phyloP scores from a whole-genome alignment of 768 basidiomycete genomes.

The Chalciporus sphaerocephalus region DNA sequence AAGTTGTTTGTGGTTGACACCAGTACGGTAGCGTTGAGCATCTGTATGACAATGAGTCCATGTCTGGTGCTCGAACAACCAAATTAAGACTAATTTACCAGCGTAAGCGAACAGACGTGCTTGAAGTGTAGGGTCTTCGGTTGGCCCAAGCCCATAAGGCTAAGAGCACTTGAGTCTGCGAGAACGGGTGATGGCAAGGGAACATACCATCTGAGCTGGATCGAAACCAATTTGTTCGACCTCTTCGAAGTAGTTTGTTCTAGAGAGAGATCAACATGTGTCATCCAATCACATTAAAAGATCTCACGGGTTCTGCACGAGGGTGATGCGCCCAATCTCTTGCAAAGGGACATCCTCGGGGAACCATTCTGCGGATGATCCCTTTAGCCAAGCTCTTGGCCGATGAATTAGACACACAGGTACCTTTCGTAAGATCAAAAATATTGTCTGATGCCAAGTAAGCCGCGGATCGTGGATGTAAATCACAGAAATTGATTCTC shows the following conservation, averaged over 20 bases:
- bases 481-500: slow-evolving; percentile 3
- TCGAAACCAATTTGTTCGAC: slow-evolving; percentile 45
- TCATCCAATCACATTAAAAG: background rate
- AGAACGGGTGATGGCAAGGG: background rate
- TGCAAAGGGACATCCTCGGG: slow-evolving; percentile 30
- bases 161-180: background rate
- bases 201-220: slow-evolving; percentile 44
- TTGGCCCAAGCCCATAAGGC: slow-evolving; percentile 41
- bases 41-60: slow-evolving; percentile 17
- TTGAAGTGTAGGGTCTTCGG: slow-evolving; percentile 56
- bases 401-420: background rate
- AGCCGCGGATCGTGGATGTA: background rate
- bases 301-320: slow-evolving; percentile 36
- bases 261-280: background rate
- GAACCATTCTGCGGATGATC: slow-evolving; percentile 31
- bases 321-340: slow-evolving; percentile 37
- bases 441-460: slow-evolving; percentile 39
- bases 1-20: slow-evolving; percentile 37
- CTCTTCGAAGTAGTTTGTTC: slow-evolving; percentile 33
- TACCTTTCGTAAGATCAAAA: slow-evolving; percentile 46
- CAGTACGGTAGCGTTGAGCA: slow-evolving; percentile 38
- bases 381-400: background rate
- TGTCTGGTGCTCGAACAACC: background rate
- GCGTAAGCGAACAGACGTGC: slow-evolving; percentile 55
- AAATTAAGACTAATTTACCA: slow-evolving; percentile 26